Evolutionary conservation across 2,329 filamentous ascomycete species (phyloP), one percentile per base, ranked within the genome.

Genomic region (Colletotrichum sp.): DNA sequence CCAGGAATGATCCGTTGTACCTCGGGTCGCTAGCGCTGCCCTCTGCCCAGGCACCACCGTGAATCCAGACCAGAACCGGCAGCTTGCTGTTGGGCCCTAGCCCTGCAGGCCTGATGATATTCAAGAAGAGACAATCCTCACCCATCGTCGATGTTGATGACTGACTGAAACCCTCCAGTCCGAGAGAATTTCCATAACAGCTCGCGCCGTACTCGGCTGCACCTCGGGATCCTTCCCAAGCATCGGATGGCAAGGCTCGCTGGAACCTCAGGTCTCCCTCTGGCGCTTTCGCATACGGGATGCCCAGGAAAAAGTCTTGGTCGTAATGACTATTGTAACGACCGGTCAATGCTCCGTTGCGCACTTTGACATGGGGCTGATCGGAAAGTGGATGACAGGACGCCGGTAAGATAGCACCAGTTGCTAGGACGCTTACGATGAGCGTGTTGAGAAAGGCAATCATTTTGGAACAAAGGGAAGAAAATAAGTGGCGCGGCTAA

Each of bases 1-100:
- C 89, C 65, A 93, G 88, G 75, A 89, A 90, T 16, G 89, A 90
- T 74, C 92, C 85, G 79, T 93, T 93, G 81, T 93, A 93, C 28
- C 90, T 85, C 24, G 85, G 80, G 69, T 90, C 87, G 78, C 79
- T 36, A 80, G 85, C 73, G 9, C 86, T 86, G 4, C 88, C 89
- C 78, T 75, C 76, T 30, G 76, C 68, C 76, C 77, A 88, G 18
- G 86, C 86, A 62, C 88, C 88, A 57, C 87, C 80, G 8, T 82
- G 80, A 24, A 82, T 80, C 32, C 77, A 82, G 49, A 81, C 77
- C 21, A 79, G 68, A 16, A 81, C 78, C 2, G 80, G 79, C 26
- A 81, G 78, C 3, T 12, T 21, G 1, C 1, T 15, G 10, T 12
- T 12, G 12, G 75, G 68, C 32, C 75, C 77, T 49, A 75, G 64